Conservation (phyloP, 345 rosid genomes). For the Gossypium thurberi region DNA sequence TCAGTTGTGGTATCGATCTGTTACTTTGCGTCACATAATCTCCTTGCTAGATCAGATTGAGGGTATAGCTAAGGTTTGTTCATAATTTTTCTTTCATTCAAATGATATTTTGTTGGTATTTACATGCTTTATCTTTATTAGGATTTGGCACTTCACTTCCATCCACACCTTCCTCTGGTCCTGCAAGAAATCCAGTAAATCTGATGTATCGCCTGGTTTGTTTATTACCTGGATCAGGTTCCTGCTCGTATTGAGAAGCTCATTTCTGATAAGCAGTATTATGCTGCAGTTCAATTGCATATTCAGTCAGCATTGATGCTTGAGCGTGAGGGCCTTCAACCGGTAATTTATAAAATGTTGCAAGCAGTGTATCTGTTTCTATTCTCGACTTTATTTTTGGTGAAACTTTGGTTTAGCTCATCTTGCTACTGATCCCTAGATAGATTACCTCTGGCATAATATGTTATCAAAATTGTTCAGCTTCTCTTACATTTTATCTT, state of each 20-base stretch:
- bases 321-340: slow-evolving; percentile 96
- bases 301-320: slow-evolving; percentile 85
- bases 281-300: slow-evolving; percentile 86
- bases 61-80: slow-evolving; percentile 91
- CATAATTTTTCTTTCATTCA: slow-evolving; percentile 10
- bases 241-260: slow-evolving; percentile 77
- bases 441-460: neutral
- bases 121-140: slow-evolving; percentile 3
- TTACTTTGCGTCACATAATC: slow-evolving; percentile 93
- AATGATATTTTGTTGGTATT: slow-evolving; percentile 9
- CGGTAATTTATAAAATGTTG: slow-evolving; percentile 34
- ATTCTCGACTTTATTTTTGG: neutral
- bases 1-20: slow-evolving; percentile 98
- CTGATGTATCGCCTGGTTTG: slow-evolving; percentile 1
- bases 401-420: neutral
- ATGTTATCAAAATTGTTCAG: neutral
- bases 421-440: slow-evolving; percentile 34
- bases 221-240: slow-evolving; percentile 37
- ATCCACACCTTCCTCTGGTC: neutral
- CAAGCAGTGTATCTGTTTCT: neutral
- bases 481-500: slow-evolving; percentile 1
- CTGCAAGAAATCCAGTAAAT: neutral
- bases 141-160: slow-evolving; percentile 11
- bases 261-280: slow-evolving; percentile 76
- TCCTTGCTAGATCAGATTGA: slow-evolving; percentile 91